Evolutionary conservation across 2,329 filamentous ascomycete species (phyloP).

Genomic region (Pyrenochaeta sp.): DNA sequence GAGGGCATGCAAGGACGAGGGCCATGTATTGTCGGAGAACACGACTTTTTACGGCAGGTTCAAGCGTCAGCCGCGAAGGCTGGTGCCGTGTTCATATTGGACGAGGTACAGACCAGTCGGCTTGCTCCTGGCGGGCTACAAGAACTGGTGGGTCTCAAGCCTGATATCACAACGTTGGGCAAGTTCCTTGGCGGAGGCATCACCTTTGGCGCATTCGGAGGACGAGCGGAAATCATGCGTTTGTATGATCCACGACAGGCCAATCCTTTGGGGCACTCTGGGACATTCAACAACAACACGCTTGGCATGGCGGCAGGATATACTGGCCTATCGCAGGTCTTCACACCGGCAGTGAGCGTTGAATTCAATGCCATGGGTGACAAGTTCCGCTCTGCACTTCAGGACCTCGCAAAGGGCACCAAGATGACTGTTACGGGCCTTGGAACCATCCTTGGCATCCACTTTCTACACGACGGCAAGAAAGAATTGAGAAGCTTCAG

Average conservation of each 20-base stretch:
- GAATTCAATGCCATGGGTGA: conserved; percentile 45
- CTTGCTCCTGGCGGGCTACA: conserved; percentile 29
- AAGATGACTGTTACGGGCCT: conserved; percentile 47
- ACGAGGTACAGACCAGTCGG: conserved; percentile 61
- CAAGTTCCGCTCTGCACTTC: conserved; percentile 32
- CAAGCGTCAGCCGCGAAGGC: conserved; percentile 57
- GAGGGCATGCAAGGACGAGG: conserved; percentile 72
- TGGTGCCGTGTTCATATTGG: conserved; percentile 69
- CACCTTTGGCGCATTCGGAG: conserved; percentile 72
- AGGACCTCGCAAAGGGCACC: conserved; percentile 38
- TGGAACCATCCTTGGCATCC: conserved; percentile 48
- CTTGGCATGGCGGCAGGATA: conserved; percentile 66
- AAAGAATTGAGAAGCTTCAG: conserved; percentile 34
- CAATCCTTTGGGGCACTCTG: conserved; percentile 61
- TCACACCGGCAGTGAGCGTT: conserved; percentile 39
- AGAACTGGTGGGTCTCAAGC: conserved; percentile 24
- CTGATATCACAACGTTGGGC: conserved; percentile 65
- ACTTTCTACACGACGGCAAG: conserved; percentile 41
- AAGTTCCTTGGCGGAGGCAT: conserved; percentile 73
- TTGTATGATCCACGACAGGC: conserved; percentile 60
- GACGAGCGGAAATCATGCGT: conserved; percentile 64
- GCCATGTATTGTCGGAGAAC: conserved; percentile 61
- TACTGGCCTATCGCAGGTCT: conserved; percentile 48
- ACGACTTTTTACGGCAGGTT: conserved; percentile 62
- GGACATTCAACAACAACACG: conserved; percentile 74